phyloP scores from a whole-genome alignment of 108 stramenopile species.

The Cyclotella choctawhatcheeana region DNA sequence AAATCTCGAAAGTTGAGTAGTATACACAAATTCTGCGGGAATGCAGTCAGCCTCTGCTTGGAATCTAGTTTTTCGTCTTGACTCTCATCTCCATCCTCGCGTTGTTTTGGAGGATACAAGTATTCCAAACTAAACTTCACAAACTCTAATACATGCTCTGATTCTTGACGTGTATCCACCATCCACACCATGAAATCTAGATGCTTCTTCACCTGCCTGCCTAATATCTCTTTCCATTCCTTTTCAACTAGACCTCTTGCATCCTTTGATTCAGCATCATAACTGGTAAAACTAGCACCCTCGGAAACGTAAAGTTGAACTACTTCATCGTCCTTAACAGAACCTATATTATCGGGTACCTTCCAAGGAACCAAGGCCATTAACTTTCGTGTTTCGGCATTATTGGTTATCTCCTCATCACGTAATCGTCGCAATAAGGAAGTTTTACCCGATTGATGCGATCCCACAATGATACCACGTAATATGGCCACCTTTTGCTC shows the following conservation, averaged over 20 bases:
- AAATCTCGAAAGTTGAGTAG: slow-evolving; percentile 52
- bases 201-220: slow-evolving; percentile 21
- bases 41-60: not conserved
- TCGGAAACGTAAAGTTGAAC: slow-evolving; percentile 6
- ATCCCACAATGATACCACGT: slow-evolving; percentile 44
- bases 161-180: slow-evolving; percentile 33
- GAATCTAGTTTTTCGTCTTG: not conserved
- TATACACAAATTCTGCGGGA: slow-evolving; percentile 44
- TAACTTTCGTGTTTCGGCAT: slow-evolving; percentile 23
- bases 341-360: slow-evolving; percentile 12
- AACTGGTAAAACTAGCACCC: slow-evolving; percentile 9
- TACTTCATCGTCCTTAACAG: not conserved
- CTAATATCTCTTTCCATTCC: slow-evolving; percentile 14
- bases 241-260: not conserved
- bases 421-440: slow-evolving; percentile 43
- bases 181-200: slow-evolving; percentile 46
- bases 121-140: slow-evolving; percentile 26
- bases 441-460: slow-evolving; percentile 43
- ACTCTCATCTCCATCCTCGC: not conserved
- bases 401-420: slow-evolving; percentile 32
- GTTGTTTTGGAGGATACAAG: slow-evolving; percentile 22
- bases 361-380: slow-evolving; percentile 53
- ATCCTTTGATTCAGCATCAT: slow-evolving; percentile 3
- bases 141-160: slow-evolving; percentile 27
- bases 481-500: slow-evolving; percentile 19